A percentile compares a stretch with the other conserved stretches of the same genome.
Evolutionary conservation across 2,329 filamentous ascomycete genomes (phyloP).

Genomic region (Alternaria tenuissima): DNA sequence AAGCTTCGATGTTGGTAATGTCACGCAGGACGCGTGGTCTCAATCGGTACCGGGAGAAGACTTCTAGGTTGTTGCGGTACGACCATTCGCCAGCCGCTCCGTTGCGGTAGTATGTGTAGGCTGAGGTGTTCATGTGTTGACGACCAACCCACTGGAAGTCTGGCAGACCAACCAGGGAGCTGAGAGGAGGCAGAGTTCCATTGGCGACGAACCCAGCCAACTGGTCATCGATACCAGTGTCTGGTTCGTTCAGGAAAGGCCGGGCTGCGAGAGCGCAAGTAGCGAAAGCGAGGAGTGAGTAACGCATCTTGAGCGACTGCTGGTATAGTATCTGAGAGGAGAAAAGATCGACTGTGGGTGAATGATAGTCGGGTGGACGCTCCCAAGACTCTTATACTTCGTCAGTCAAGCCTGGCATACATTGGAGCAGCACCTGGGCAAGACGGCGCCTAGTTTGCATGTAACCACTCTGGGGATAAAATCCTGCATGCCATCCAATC

Average conservation of each 20-base stretch:
- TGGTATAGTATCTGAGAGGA: conserved; percentile 4
- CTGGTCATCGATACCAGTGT: conserved; percentile 45
- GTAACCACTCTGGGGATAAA: not conserved
- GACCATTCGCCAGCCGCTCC: conserved; percentile 64
- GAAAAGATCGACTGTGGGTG: conserved; percentile 5
- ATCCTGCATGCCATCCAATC: conserved; percentile 1
- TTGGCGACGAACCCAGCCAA: conserved; percentile 27
- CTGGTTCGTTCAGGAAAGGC: conserved; percentile 48
- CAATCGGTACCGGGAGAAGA: conserved; percentile 60
- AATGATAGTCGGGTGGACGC: not conserved
- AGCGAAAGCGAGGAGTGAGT: conserved; percentile 29
- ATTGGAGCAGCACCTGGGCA: not conserved
- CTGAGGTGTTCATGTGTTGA: conserved; percentile 56
- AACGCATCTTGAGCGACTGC: conserved; percentile 30
- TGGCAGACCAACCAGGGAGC: conserved; percentile 58
- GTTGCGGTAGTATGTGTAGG: conserved; percentile 67
- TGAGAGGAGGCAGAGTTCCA: conserved; percentile 55
- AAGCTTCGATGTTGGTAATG: conserved; percentile 52
- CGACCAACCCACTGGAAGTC: conserved; percentile 65
- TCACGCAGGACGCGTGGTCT: conserved; percentile 62
- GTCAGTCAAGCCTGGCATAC: not conserved
- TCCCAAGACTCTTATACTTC: conserved; percentile 17
- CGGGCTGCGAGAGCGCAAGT: conserved; percentile 43
- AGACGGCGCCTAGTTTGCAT: not conserved
- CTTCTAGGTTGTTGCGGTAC: conserved; percentile 66